phyloP scores from a whole-genome alignment of 352 stramenopile species.

The Aphanomyces cochlioides region DNA sequence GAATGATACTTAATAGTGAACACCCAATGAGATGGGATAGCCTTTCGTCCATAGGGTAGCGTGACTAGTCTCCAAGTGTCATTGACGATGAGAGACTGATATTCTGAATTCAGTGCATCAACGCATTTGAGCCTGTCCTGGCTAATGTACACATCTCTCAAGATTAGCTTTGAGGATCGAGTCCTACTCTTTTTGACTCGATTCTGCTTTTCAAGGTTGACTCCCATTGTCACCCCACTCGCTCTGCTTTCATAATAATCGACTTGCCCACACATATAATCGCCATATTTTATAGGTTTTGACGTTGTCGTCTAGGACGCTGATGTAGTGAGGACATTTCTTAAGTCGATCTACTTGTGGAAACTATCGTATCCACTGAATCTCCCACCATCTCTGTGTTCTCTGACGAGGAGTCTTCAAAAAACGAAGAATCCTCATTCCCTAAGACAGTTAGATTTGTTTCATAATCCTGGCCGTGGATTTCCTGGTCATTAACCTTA shows the following conservation, averaged over 20 bases:
- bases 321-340: too few species aligned
- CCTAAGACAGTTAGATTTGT: too few species aligned
- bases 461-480: too few species aligned
- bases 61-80: conserved; percentile 25
- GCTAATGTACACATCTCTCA: neutral
- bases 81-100: neutral
- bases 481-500: too few species aligned
- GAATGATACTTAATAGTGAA: conserved; percentile 22
- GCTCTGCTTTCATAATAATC: neutral
- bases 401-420: too few species aligned
- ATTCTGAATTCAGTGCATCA: neutral
- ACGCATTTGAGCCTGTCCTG: neutral
- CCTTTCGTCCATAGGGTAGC: conserved; percentile 9
- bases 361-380: too few species aligned
- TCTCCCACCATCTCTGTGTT: too few species aligned
- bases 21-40: conserved; percentile 26
- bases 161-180: neutral
- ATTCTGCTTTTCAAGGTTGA: neutral
- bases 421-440: too few species aligned
- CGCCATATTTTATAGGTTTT: neutral
- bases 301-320: neutral
- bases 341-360: too few species aligned
- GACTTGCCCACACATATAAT: neutral
- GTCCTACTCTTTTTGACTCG: neutral
- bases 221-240: too few species aligned